Evolutionary conservation across 306 rosid species (phyloP).

Genomic region (Morella rubra): DNA sequence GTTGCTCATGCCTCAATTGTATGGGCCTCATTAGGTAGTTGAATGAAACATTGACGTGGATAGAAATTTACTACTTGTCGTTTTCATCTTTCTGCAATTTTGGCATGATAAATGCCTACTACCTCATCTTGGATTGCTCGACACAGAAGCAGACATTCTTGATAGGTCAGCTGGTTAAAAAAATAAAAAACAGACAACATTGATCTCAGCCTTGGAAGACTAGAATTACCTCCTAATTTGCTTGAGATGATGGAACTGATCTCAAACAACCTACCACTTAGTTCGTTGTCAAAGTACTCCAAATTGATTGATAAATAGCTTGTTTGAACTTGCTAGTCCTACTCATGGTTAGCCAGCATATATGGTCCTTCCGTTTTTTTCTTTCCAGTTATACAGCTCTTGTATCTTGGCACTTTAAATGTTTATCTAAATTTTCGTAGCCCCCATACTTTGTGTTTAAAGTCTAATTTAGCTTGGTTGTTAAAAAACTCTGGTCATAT

Average conservation of each 20-base stretch:
- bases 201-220: neutral
- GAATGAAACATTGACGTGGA: neutral
- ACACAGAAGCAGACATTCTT: neutral
- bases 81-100: neutral
- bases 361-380: neutral
- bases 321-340: conserved; percentile 4
- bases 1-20: conserved; percentile 18
- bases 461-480: neutral
- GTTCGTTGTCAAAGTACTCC: neutral
- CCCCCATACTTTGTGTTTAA: neutral
- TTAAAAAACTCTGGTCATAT: neutral
- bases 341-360: neutral
- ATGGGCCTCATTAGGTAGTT: conserved; percentile 18
- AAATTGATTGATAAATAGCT: neutral
- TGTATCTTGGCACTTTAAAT: neutral
- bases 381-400: neutral
- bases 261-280: neutral
- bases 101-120: neutral
- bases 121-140: neutral
- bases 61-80: neutral
- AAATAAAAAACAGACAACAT: neutral
- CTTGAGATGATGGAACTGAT: neutral
- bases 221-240: neutral
- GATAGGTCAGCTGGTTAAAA: too few relatives aligned
- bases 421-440: neutral